Evolutionary conservation across 352 stramenopile genomes (phyloP).

Genomic region (Stramenopiles sp.): DNA sequence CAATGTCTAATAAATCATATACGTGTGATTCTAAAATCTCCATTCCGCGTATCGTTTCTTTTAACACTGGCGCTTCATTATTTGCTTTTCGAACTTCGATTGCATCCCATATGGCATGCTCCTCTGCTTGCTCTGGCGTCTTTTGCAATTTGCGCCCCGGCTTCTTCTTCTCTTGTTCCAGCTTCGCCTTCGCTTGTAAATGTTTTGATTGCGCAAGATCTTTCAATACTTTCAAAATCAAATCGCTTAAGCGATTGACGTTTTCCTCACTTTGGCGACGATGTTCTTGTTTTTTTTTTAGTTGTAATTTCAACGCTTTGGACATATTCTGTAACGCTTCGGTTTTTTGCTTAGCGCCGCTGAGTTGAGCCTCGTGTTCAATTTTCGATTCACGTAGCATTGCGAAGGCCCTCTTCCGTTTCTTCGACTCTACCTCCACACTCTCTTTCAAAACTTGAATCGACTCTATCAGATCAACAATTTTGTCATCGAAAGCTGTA

Average conservation of each 20-base stretch:
- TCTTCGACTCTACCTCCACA: not conserved
- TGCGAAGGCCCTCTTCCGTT: not conserved
- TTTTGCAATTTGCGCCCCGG: not conserved
- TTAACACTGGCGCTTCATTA: not conserved
- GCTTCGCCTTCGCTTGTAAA: not conserved
- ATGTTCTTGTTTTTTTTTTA: not conserved
- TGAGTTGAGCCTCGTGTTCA: not conserved
- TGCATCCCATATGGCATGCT: slow-evolving; percentile 1
- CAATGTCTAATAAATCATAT: slow-evolving; percentile 11
- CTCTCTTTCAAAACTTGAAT: not conserved
- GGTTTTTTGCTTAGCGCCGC: not conserved
- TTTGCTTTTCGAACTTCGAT: slow-evolving; percentile 6
- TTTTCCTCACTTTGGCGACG: not conserved
- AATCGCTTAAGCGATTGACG: not conserved
- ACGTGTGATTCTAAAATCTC: slow-evolving; percentile 7
- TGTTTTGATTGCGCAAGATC: not conserved
- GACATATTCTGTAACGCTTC: not conserved
- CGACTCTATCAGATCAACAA: not conserved
- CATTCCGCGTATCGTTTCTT: slow-evolving; percentile 10
- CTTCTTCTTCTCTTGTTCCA: not conserved
- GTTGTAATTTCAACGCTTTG: not conserved
- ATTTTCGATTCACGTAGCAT: not conserved
- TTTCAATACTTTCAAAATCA: slow-evolving; percentile 10
- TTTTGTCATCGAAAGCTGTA: not conserved
- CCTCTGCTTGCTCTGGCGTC: not conserved